These are phyloP conservation scores for Calonectria ilicicola DNA, from an alignment of 2,329 filamentous ascomycete species.

Conservation along the genomic window DNA sequence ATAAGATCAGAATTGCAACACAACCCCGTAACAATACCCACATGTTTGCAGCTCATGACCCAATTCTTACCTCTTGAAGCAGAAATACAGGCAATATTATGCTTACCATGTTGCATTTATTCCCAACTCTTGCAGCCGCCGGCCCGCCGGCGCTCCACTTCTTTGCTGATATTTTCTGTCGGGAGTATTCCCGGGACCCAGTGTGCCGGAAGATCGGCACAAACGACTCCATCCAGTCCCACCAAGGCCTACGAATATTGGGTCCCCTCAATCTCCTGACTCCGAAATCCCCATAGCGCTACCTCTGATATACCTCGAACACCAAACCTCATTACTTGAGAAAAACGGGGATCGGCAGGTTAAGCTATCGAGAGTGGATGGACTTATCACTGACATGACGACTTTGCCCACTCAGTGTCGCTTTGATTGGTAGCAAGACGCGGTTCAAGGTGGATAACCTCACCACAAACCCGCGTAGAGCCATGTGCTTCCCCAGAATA, in stretches of 20 bases:
- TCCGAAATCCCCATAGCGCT: neutral
- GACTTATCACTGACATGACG: neutral
- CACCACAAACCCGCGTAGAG: neutral
- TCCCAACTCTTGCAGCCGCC: neutral
- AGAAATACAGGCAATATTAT: neutral
- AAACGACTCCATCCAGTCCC: neutral
- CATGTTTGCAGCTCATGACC: no score
- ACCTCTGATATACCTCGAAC: neutral
- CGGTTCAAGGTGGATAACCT: neutral
- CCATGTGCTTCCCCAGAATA: constrained; percentile 19
- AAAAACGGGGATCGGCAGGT: neutral
- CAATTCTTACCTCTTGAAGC: neutral
- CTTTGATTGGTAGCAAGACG: neutral
- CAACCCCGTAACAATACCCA: neutral
- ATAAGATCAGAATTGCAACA: neutral
- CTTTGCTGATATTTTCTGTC: neutral
- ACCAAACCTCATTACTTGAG: constrained; percentile 5
- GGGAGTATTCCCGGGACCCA: neutral
- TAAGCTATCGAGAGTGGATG: constrained; percentile 2
- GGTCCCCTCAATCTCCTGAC: constrained; percentile 1
- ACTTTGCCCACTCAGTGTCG: neutral
- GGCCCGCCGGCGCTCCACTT: constrained; percentile 3
- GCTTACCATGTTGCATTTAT: neutral
- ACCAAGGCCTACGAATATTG: constrained; percentile 1
- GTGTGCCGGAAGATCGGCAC: neutral